These are phyloP conservation scores for Tuber borchii DNA, from an alignment of 495 filamentous ascomycete genomes.

Conservation along the genomic window DNA sequence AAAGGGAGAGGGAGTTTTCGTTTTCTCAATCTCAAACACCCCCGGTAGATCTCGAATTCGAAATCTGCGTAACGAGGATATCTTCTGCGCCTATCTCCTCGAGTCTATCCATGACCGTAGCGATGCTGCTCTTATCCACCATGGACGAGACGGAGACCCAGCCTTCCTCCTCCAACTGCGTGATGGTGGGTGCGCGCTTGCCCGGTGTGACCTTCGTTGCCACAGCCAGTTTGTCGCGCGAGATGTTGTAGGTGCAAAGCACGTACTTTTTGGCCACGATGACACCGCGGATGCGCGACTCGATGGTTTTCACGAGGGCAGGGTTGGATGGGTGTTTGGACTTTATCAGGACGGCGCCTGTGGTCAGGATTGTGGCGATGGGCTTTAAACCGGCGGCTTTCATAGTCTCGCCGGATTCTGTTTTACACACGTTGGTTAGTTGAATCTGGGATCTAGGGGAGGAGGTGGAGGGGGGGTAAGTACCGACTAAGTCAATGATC, in stretches of 20 bases:
- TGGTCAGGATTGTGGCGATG: conserved; percentile 85
- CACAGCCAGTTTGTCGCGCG: conserved; percentile 56
- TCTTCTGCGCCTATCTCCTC: conserved; percentile 73
- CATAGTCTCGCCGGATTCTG: conserved; percentile 98
- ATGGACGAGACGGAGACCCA: conserved; percentile 93
- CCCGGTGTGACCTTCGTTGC: conserved; percentile 83
- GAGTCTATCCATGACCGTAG: conserved; percentile 80
- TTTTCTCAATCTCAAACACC: background rate
- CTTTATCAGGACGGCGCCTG: conserved; percentile 83
- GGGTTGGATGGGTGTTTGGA: conserved; percentile 77
- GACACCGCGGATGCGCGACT: conserved; percentile 77
- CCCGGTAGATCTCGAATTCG: conserved; percentile 57
- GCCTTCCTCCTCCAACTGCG: conserved; percentile 71
- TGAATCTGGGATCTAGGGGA: background rate
- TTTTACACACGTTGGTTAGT: conserved; percentile 8
- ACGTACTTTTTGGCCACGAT: conserved; percentile 94
- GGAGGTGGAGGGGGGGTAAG: conserved; percentile 36
- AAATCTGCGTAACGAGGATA: conserved; percentile 79
- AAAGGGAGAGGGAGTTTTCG: background rate
- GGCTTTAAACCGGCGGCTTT: conserved; percentile 91
- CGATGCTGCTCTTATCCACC: conserved; percentile 86
- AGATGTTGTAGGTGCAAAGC: conserved; percentile 92
- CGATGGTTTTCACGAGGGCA: conserved; percentile 70
- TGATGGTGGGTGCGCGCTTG: conserved; percentile 89
- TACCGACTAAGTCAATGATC: conserved; percentile 95